Conservation (phyloP, 2,329 filamentous ascomycete genomes). For the Paecilomyces formosus region DNA sequence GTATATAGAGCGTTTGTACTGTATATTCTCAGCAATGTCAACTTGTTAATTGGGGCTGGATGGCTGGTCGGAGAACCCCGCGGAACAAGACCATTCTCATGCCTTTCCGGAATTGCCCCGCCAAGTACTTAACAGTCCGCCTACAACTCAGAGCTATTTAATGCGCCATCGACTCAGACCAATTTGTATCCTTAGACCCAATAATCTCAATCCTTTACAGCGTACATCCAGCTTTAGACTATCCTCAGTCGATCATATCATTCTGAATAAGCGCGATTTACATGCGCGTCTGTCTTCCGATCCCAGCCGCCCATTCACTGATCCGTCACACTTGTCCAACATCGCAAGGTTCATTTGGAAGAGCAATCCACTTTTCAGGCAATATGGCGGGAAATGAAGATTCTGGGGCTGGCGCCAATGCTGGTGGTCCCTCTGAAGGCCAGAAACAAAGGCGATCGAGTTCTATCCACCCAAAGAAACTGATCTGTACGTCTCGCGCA, state of each 20-base stretch:
- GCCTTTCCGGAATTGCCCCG: not conserved
- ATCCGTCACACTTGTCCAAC: not conserved
- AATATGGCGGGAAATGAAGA: not conserved
- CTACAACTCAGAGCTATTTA: not conserved
- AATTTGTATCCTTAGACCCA: not conserved
- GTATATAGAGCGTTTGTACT: too few species aligned
- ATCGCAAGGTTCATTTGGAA: not conserved
- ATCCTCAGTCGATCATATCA: not conserved
- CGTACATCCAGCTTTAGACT: not conserved
- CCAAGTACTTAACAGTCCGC: not conserved
- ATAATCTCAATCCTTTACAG: not conserved
- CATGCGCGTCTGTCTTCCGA: not conserved
- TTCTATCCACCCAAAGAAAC: slow-evolving; percentile 28
- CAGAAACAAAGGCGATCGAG: slow-evolving; percentile 6
- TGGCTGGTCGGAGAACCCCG: not conserved
- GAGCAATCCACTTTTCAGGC: not conserved
- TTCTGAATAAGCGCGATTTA: not conserved
- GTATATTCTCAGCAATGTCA: too few species aligned
- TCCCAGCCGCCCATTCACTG: not conserved
- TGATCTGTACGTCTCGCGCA: slow-evolving; percentile 27
- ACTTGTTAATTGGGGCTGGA: not conserved
- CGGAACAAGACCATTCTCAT: not conserved
- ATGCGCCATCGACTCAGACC: not conserved
- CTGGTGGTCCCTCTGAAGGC: not conserved
- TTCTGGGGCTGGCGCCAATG: not conserved